Evolutionary conservation across 257 asterid genomes (phyloP).

Genomic region (Capsicum rhomboideum): DNA sequence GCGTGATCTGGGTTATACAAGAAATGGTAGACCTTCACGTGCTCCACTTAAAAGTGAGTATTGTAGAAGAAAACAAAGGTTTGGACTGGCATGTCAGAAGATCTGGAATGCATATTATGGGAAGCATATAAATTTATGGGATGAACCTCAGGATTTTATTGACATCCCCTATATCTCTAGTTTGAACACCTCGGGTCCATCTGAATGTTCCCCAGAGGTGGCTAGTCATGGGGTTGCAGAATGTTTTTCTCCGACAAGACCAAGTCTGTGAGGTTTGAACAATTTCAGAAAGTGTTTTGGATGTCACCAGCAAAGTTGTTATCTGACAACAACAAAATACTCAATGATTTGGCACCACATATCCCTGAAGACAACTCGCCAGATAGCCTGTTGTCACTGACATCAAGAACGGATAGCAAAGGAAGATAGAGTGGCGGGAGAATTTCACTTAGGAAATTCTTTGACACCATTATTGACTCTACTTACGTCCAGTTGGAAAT

Average conservation of each 20-base stretch:
- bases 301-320: constrained; percentile 58
- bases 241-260: constrained; percentile 69
- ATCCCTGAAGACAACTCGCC: constrained; percentile 47
- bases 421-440: constrained; percentile 56
- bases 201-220: too few species aligned
- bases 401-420: constrained; percentile 36
- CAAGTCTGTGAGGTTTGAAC: constrained; percentile 42
- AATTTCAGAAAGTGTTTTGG: constrained; percentile 28
- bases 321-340: constrained; percentile 30
- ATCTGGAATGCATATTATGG: too few species aligned
- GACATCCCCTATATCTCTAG: too few species aligned
- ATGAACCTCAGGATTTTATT: too few species aligned
- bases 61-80: too few species aligned
- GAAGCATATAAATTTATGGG: too few species aligned
- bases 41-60: too few species aligned
- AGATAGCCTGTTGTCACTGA: constrained; percentile 43
- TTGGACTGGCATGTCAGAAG: too few species aligned
- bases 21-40: too few species aligned
- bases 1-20: too few species aligned
- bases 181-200: too few species aligned
- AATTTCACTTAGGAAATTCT: constrained; percentile 47
- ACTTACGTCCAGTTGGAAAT: constrained; percentile 60
- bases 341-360: constrained; percentile 46
- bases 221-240: too few species aligned
- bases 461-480: constrained; percentile 33